Conservation (phyloP, 2,329 filamentous ascomycete genomes). For the Fusarium chuoi region DNA sequence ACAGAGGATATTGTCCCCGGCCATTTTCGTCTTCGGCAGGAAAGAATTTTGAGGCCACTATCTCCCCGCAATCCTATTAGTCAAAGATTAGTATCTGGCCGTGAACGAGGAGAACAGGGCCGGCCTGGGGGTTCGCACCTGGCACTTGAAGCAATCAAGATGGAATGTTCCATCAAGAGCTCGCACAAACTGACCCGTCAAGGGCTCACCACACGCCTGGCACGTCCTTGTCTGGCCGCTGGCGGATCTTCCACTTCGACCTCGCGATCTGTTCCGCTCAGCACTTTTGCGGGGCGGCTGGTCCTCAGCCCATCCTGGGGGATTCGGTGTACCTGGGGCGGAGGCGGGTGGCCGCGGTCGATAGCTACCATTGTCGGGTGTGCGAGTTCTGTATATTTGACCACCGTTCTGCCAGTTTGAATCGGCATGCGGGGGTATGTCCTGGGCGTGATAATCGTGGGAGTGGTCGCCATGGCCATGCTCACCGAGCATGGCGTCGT, state of each 20-base stretch:
- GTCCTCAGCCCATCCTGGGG: constrained; percentile 54
- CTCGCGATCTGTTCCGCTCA: constrained; percentile 68
- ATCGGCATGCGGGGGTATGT: constrained; percentile 48
- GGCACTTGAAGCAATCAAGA: constrained; percentile 96
- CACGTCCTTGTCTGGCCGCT: constrained; percentile 74
- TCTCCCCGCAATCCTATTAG: constrained; percentile 89
- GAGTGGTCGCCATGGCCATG: constrained; percentile 48
- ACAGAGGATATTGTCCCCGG: constrained; percentile 88
- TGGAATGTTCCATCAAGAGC: constrained; percentile 95
- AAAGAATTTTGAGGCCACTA: constrained; percentile 99
- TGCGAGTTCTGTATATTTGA: constrained; percentile 45
- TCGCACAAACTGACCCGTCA: constrained; percentile 96
- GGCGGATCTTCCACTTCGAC: constrained; percentile 62
- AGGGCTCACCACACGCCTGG: constrained; percentile 86
- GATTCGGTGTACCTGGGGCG: constrained; percentile 47
- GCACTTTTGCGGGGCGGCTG: constrained; percentile 58
- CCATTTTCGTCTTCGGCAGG: constrained; percentile 92
- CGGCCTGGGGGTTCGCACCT: constrained; percentile 64
- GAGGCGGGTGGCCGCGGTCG: constrained; percentile 50
- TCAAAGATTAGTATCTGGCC: constrained; percentile 30
- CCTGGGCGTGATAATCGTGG: constrained; percentile 38
- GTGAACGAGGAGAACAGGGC: neutral
- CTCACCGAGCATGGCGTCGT: constrained; percentile 54
- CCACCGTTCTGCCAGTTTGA: constrained; percentile 52
- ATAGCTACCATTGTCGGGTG: constrained; percentile 51